Percentiles rank a stretch among this genome's conserved stretches.
Evolutionary conservation across 2,329 filamentous ascomycete genomes (phyloP).

Genomic region (Piedraia hortae): DNA sequence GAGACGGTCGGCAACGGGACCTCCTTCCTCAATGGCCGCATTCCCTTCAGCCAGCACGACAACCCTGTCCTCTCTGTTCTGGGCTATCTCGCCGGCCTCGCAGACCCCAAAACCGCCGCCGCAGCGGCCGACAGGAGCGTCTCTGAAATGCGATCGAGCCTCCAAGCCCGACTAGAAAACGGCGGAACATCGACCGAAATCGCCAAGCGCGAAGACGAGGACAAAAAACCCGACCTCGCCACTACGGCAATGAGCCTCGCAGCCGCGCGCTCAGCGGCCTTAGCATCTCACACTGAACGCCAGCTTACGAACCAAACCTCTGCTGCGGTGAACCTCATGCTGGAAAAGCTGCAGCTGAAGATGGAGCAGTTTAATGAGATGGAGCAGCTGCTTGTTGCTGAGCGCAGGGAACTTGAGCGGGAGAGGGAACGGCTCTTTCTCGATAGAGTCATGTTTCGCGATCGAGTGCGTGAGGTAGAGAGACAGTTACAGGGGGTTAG

Average conservation of each 20-base stretch:
- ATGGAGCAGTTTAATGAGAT: slow-evolving; percentile 90
- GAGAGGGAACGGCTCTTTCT: slow-evolving; percentile 81
- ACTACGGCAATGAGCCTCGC: slow-evolving; percentile 66
- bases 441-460: slow-evolving; percentile 72
- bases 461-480: slow-evolving; percentile 59
- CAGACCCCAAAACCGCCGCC: slow-evolving; percentile 70
- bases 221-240: slow-evolving; percentile 24
- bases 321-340: slow-evolving; percentile 71
- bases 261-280: slow-evolving; percentile 58
- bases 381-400: slow-evolving; percentile 71
- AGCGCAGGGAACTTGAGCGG: slow-evolving; percentile 75
- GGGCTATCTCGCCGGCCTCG: slow-evolving; percentile 71
- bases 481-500: too few species aligned
- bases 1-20: slow-evolving; percentile 9
- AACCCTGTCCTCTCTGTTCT: slow-evolving; percentile 95
- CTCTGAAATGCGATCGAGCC: slow-evolving; percentile 53
- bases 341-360: slow-evolving; percentile 89
- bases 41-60: slow-evolving; percentile 77
- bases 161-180: slow-evolving; percentile 53
- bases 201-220: slow-evolving; percentile 16
- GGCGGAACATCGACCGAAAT: slow-evolving; percentile 14
- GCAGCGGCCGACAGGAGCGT: slow-evolving; percentile 73
- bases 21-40: slow-evolving; percentile 37
- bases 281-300: slow-evolving; percentile 87
- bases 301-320: slow-evolving; percentile 88